phyloP scores from a whole-genome alignment of 768 basidiomycete species.

The Cyathus striatus region DNA sequence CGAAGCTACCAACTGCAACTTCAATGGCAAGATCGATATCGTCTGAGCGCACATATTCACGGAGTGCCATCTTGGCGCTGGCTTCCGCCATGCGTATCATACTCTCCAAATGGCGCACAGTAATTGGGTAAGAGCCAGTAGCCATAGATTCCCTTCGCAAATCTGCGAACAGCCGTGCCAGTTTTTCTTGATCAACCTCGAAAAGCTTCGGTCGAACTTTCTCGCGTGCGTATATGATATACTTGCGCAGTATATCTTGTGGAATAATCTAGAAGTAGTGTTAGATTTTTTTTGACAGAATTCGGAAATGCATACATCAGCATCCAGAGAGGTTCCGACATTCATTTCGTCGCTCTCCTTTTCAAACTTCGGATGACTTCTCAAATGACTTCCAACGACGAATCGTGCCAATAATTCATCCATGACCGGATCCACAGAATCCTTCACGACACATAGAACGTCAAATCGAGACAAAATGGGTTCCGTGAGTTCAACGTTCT shows the following conservation, averaged over 20 bases:
- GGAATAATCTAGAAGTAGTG: slow-evolving; percentile 75
- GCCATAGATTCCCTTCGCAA: slow-evolving; percentile 93
- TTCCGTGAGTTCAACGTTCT: slow-evolving; percentile 98
- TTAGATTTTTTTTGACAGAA: slow-evolving; percentile 4
- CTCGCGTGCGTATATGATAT: slow-evolving; percentile 98
- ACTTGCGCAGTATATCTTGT: slow-evolving; percentile 93
- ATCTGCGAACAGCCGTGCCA: slow-evolving; percentile 90
- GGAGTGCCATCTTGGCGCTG: slow-evolving; percentile 95
- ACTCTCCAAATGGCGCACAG: slow-evolving; percentile 94
- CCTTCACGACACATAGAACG: slow-evolving; percentile 96
- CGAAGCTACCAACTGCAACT: slow-evolving; percentile 92
- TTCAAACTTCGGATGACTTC: slow-evolving; percentile 93
- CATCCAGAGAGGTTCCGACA: slow-evolving; percentile 84
- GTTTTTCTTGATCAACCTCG: slow-evolving; percentile 94
- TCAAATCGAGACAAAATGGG: slow-evolving; percentile 98
- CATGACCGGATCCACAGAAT: slow-evolving; percentile 93
- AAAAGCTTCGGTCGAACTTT: slow-evolving; percentile 89
- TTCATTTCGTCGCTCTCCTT: slow-evolving; percentile 86
- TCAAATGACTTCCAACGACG: slow-evolving; percentile 94
- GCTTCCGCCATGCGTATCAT: slow-evolving; percentile 99
- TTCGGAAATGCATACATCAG: slow-evolving; percentile 62
- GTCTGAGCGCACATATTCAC: slow-evolving; percentile 93
- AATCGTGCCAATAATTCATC: slow-evolving; percentile 96
- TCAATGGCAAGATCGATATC: slow-evolving; percentile 98
- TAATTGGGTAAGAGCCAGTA: slow-evolving; percentile 98